Evolutionary conservation across 129 eudicot genomes (phyloP), one percentile per base, ranked within the genome.

Genomic region (Gnaphalium uliginosum): DNA sequence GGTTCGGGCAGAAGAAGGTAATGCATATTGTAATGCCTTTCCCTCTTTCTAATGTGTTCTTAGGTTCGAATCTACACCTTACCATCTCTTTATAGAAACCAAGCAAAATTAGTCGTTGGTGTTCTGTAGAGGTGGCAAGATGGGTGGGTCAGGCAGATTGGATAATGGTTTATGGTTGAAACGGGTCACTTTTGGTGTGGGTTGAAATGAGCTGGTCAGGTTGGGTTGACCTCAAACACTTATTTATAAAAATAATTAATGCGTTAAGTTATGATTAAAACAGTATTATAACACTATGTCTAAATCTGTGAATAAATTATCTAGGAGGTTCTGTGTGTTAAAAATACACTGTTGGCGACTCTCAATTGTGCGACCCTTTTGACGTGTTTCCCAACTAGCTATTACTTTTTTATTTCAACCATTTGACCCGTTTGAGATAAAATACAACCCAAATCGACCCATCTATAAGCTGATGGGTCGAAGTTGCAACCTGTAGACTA

Each of bases 1-100:
- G 91, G 91, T 76, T 87, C 96, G 27, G 91, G 97, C 80, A 89
- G 82, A 82, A 94, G 84, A 83, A 87, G 96, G 97, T 90, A 72
- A 65, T 70, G 19, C 63, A 37, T 65, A 9, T 41, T 68, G 39
- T 66, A n/a, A 5, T 22, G 23, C 56, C 10, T 76, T 26, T 5
- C 26, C n/a, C 8, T 19, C 32, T 15, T 27, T 62, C 32, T 22
- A 50, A 29, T 56, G 70, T 64, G 35, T 33, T 50, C 17, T 10
- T 18, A 10, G 6, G 14, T 43, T 43, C 32, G 37, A 13, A 21
- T 68, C 19, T 37, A 41, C 6, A 8, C 5, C 56, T 0, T 68
- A 23, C 14, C 73, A n/a, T 2, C 71, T 35, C 11, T 43, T 14
- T 5, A 43, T 43, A 43, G 51, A 14, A 43, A 43, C 51, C 51